Base-by-base conservation (phyloP, 2,329 filamentous ascomycete genomes). In the Curvularia verruculosa region DNA sequence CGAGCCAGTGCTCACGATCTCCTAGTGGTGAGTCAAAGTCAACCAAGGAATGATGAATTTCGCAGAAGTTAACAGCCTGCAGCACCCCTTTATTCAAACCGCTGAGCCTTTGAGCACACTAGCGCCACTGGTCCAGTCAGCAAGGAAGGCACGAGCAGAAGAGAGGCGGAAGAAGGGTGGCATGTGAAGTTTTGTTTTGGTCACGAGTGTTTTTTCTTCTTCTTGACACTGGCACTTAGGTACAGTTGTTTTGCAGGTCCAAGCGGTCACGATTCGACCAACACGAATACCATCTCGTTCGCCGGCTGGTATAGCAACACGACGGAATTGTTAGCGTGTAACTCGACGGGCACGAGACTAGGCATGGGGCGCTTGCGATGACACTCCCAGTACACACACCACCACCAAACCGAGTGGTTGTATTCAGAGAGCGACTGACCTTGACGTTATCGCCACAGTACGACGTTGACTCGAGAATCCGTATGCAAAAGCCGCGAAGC, bases 1-100 rank as follows among this genome's bases (percentile, higher is more conserved):
- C 85, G 95, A 78, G 93, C 93, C 37, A 96, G 92, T 72, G 95
- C 95, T 34, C 91, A 96, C 78, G 94, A 98, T 81, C 80, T 99
- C 59, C 82, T 99, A 68, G 88, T 91, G 81, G 95, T 98, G 84
- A 80, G 90, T 82, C 28, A 52, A n/a, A 31, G 3, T 21, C 3
- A 44, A 34, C 10, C 36, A 23, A 28, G 40, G 52, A 3, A 12
- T 21, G n/a, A 10, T 28, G 3, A 24, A 34, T 12, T 9, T 15
- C 10, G 10, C 9, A 13, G 3, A 6, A 19, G 49, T 64, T 72
- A 54, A 69, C 40, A 26, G 49, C 13, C 49, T 54, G 5, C 61
- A 79, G 76, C 74, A 80, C 61, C 77, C 76, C 21, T 84, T 84
- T 72, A 83, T 84, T 48, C 77, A 82, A 59, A 80, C 76, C 3